Percentiles rank a stretch among this genome's conserved stretches.
phyloP scores from a whole-genome alignment of 164 flowering plant species.

The Euptelea pleiosperma region DNA sequence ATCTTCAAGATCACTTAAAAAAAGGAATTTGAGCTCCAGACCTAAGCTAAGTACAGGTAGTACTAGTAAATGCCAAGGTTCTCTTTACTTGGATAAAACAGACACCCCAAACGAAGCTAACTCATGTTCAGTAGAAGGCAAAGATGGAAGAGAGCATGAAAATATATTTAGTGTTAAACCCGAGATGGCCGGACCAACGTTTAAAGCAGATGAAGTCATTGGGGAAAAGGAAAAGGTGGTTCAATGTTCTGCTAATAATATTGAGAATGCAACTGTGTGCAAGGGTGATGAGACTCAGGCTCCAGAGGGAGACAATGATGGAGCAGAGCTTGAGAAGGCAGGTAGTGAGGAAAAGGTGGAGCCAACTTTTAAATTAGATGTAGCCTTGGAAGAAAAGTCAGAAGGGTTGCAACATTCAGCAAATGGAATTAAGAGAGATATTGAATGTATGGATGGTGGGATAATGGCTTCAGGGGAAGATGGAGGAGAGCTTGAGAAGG shows the following conservation, averaged over 20 bases:
- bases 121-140: constrained; percentile 7
- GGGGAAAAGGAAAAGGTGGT: background rate
- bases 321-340: constrained; percentile 6
- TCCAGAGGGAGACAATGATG: constrained; percentile 14
- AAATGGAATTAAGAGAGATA: constrained; percentile 8
- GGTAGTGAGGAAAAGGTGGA: constrained; percentile 5
- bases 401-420: constrained; percentile 4
- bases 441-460: constrained; percentile 33
- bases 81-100: constrained; percentile 24
- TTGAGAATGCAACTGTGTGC: background rate
- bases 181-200: constrained; percentile 7
- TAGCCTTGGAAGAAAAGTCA: constrained; percentile 6
- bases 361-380: constrained; percentile 14
- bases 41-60: constrained; percentile 25
- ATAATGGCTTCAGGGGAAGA: constrained; percentile 45
- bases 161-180: constrained; percentile 5
- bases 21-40: constrained; percentile 42
- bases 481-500: constrained; percentile 19
- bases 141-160: constrained; percentile 13
- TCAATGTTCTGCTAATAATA: constrained; percentile 2
- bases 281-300: constrained; percentile 14
- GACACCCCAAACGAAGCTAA: constrained; percentile 17
- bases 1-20: constrained; percentile 28
- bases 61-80: constrained; percentile 33
- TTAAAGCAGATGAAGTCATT: background rate